Conservation (phyloP, 2,329 filamentous ascomycete genomes). For the Helotiales sp. region DNA sequence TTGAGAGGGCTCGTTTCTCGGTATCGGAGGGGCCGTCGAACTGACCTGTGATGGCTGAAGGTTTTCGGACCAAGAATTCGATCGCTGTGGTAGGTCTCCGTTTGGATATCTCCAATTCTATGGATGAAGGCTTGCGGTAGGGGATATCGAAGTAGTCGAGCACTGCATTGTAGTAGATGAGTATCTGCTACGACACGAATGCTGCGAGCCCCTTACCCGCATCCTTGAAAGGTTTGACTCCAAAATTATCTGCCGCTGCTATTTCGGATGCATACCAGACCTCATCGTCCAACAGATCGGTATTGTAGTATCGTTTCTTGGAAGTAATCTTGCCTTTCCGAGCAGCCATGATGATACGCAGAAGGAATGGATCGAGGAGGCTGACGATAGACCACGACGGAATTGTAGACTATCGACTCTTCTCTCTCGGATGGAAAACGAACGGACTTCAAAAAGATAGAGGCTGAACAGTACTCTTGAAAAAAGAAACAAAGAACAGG, state of each 20-base stretch:
- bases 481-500: constrained; percentile 12
- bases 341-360: constrained; percentile 18
- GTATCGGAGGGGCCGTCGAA: constrained; percentile 33
- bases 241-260: not conserved
- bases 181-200: not conserved
- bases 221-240: not conserved
- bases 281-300: constrained; percentile 2
- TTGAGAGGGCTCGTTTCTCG: constrained; percentile 11
- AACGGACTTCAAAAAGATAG: constrained; percentile 24
- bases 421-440: constrained; percentile 34
- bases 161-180: not conserved
- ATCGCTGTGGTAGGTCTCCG: not conserved
- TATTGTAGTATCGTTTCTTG: constrained; percentile 8
- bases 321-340: constrained; percentile 4
- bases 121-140: not conserved
- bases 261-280: not conserved
- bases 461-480: not conserved
- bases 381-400: constrained; percentile 36
- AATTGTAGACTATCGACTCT: constrained; percentile 36
- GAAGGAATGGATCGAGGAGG: constrained; percentile 35
- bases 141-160: constrained; percentile 9
- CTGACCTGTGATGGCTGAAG: not conserved
- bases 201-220: constrained; percentile 6
- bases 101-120: not conserved
- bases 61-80: not conserved